Conservation (phyloP, 257 asterid genomes). For the Primulina tabacum region DNA sequence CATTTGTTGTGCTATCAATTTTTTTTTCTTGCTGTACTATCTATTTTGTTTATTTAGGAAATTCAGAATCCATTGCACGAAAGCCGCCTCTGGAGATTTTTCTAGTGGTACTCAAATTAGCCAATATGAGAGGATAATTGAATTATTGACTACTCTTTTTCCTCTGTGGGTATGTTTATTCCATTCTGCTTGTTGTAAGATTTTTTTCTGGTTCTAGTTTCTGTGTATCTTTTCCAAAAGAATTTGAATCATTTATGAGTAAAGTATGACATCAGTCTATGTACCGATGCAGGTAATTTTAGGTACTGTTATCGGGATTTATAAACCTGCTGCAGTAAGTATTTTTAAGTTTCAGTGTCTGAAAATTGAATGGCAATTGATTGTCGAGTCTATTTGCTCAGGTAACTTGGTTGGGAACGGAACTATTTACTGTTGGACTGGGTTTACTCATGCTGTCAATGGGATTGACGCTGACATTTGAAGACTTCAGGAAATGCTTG, state of each 20-base stretch:
- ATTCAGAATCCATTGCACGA: conserved; percentile 47
- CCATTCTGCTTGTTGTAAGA: conserved; percentile 20
- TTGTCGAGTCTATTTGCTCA: conserved; percentile 30
- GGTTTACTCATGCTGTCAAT: conserved; percentile 98
- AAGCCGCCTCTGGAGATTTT: conserved; percentile 74
- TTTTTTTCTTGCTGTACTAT: not conserved
- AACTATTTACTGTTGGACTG: conserved; percentile 83
- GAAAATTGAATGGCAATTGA: conserved; percentile 24
- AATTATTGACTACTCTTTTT: conserved; percentile 84
- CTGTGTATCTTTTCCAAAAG: conserved; percentile 5
- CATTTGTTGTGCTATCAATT: conserved; percentile 13
- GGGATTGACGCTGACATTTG: conserved; percentile 94
- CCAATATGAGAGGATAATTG: conserved; percentile 80
- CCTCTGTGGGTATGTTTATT: conserved; percentile 80
- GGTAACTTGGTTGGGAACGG: conserved; percentile 97
- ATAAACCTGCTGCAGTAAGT: conserved; percentile 80
- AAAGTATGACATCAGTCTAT: conserved; percentile 20
- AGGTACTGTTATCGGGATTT: conserved; percentile 90
- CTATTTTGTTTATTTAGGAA: conserved; percentile 35
- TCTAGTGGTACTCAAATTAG: conserved; percentile 56
- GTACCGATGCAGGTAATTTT: conserved; percentile 69
- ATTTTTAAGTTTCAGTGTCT: conserved; percentile 22
- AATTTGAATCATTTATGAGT: conserved; percentile 4
- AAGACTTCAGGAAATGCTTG: conserved; percentile 84
- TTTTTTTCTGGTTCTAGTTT: conserved; percentile 16